phyloP scores from a whole-genome alignment of 495 filamentous ascomycete species.

The Astrothelium subdiscretum region DNA sequence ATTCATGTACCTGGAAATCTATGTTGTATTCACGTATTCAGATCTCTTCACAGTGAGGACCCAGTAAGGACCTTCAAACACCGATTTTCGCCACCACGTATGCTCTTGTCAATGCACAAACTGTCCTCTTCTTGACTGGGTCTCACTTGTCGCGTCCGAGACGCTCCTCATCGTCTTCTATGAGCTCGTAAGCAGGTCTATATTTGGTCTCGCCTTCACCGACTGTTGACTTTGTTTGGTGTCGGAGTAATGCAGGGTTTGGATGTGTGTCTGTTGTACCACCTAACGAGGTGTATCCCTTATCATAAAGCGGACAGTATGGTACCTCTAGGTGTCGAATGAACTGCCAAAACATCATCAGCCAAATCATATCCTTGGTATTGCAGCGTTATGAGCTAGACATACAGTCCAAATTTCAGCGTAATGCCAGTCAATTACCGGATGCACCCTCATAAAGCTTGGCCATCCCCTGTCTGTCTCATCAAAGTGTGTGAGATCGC shows the following conservation, averaged over 20 bases:
- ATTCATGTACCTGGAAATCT: no score
- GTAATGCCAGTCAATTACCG: conserved; percentile 96
- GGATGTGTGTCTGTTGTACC: conserved; percentile 83
- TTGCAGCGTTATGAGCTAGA: conserved; percentile 10
- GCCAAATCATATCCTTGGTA: neutral
- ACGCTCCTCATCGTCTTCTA: conserved; percentile 74
- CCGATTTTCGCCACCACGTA: no score
- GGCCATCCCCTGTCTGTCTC: conserved; percentile 86
- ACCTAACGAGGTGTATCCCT: conserved; percentile 75
- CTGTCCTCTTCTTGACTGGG: no score
- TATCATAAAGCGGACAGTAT: conserved; percentile 80
- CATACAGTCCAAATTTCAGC: conserved; percentile 81
- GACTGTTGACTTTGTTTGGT: conserved; percentile 20
- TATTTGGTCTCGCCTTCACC: conserved; percentile 36
- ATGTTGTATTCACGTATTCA: no score
- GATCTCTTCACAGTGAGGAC: no score
- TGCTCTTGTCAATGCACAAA: no score
- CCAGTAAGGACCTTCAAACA: no score
- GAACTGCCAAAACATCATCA: conserved; percentile 43
- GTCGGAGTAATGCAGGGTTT: conserved; percentile 65
- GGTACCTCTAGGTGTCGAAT: conserved; percentile 64
- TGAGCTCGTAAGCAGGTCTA: conserved; percentile 76
- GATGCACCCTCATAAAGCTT: conserved; percentile 82
- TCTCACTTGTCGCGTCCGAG: conserved; percentile 51
- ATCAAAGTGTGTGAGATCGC: conserved; percentile 64